phyloP scores from a whole-genome alignment of 1,284 basidiomycete genomes.

The Irpex sp. region DNA sequence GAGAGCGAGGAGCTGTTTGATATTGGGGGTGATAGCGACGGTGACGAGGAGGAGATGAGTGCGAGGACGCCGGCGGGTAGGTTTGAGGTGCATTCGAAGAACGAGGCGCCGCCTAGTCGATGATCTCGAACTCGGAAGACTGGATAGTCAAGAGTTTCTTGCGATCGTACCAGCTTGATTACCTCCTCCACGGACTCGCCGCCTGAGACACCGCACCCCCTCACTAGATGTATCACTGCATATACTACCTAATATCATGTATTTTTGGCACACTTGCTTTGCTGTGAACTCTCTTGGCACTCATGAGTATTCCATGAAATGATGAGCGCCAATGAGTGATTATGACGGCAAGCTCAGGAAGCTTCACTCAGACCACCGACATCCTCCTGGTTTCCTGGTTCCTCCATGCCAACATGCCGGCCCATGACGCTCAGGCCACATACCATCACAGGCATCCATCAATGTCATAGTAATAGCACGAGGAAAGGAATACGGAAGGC shows the following conservation, averaged over 20 bases:
- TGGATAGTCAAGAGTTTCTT: no score
- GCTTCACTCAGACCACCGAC: no score
- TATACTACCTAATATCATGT: neutral
- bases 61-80: neutral
- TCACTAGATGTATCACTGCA: neutral
- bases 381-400: neutral
- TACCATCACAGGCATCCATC: constrained; percentile 8
- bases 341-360: no score
- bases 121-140: no score
- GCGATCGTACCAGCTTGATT: no score
- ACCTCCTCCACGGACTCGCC: no score
- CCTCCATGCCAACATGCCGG: constrained; percentile 32
- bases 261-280: neutral
- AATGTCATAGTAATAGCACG: neutral
- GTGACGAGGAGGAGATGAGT: constrained; percentile 32
- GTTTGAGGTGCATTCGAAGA: neutral
- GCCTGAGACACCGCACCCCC: neutral
- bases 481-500: neutral
- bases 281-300: no score
- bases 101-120: neutral
- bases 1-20: constrained; percentile 75
- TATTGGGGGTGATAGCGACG: constrained; percentile 60
- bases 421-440: constrained; percentile 18
- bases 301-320: no score
- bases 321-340: no score